A percentile compares a stretch with the other conserved stretches of the same genome.
Conservation (phyloP, 495 filamentous ascomycete genomes). For the Aspergillus asperescens region DNA sequence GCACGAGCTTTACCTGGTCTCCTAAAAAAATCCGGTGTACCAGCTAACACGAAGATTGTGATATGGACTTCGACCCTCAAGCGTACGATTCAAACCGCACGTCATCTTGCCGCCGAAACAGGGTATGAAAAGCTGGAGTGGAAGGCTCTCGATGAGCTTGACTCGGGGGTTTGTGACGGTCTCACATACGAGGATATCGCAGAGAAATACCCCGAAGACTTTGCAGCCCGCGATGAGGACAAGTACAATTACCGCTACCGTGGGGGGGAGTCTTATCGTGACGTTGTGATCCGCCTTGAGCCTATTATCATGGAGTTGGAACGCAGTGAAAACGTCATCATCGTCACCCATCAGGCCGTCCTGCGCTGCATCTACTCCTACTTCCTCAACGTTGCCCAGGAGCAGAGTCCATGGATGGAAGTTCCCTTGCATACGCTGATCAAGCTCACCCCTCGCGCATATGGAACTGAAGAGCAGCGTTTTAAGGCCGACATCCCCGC, state of each 20-base stretch:
- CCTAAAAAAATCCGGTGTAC: conserved; percentile 69
- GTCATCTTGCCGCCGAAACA: conserved; percentile 58
- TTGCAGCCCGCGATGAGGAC: conserved; percentile 88
- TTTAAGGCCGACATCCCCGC: conserved; percentile 88
- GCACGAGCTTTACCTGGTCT: conserved; percentile 75
- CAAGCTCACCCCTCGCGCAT: conserved; percentile 92
- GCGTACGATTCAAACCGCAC: conserved; percentile 87
- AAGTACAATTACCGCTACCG: conserved; percentile 99
- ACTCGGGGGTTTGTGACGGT: conserved; percentile 93
- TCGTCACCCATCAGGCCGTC: conserved; percentile 96
- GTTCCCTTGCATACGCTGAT: conserved; percentile 92
- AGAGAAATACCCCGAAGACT: conserved; percentile 86
- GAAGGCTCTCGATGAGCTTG: conserved; percentile 97
- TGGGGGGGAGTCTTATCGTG: conserved; percentile 92
- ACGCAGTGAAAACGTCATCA: conserved; percentile 91
- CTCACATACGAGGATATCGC: conserved; percentile 93
- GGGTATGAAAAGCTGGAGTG: conserved; percentile 89
- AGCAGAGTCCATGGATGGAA: conserved; percentile 94
- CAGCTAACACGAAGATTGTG: conserved; percentile 73
- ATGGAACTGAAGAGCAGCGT: conserved; percentile 79
- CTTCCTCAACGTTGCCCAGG: conserved; percentile 94
- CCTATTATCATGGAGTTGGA: conserved; percentile 99
- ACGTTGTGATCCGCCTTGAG: conserved; percentile 94
- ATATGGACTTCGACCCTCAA: conserved; percentile 96
- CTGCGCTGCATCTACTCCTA: conserved; percentile 96